Base-by-base conservation (phyloP, 2,329 filamentous ascomycete genomes). In the Ilyonectria robusta region DNA sequence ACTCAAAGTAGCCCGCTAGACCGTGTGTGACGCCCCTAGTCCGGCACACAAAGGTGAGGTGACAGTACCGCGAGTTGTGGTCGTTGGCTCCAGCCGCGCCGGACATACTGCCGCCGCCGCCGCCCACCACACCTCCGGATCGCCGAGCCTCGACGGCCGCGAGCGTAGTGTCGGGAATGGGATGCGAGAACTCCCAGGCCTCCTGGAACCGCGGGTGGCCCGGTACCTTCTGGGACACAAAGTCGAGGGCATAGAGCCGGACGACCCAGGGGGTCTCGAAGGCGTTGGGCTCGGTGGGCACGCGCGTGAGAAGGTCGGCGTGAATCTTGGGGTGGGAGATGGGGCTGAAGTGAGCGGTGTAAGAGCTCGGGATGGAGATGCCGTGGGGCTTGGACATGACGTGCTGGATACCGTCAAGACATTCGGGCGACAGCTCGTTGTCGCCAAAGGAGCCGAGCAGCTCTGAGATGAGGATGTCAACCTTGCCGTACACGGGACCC, bases 351-450 rank as follows among this genome's bases (percentile, higher is more conserved):
- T 98, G 94, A 4, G 96, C 95, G 1, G 94, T 97, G 83, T 99
- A 99, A 33, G 93, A 96, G 70, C 91, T 88, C 1, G 96, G 96
- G 70, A 99, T 98, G 1, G 94, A 98, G 74, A 99, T 95, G 40
- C 96, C 97, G 75, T 95, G 89, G 1, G 87, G 86, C 0, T 92
- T 84, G 11, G 88, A 84, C n/a, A 99, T 84, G 48, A 98, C 93
- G 76, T 95, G 92, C 78, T 98, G 95, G 56, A 98, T 95, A 50
- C 96, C 96, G 78, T 99, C 96, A 11, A 99, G 87, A 76, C 96
- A 99, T 82, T 99, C 96, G 0, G 96, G 96, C 0, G 94, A 97
- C 10, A 99, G 89, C 81, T 99, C 96, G 77, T 99, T 99, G 81
- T 99, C 96, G 26, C 92, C 96, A 78, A 98, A 99, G 2, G 95